These are phyloP conservation scores for Lecanicillium sp. DNA, from an alignment of 2,329 filamentous ascomycete species.

Conservation along the genomic window DNA sequence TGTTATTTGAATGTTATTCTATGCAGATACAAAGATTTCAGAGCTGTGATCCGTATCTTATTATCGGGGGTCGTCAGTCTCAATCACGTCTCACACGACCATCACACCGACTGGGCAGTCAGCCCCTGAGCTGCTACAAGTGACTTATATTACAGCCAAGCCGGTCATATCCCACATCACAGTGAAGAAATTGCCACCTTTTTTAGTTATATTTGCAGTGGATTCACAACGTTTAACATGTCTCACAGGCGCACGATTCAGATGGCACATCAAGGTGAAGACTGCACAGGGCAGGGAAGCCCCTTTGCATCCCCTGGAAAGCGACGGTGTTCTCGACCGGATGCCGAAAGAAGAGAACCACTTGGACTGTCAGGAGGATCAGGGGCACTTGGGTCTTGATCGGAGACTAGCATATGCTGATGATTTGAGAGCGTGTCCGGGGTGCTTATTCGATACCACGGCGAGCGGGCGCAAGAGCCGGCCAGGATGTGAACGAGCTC, in stretches of 20 bases:
- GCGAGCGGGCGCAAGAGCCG: background rate
- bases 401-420: background rate
- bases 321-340: background rate
- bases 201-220: slow-evolving; percentile 1
- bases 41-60: too few relatives aligned
- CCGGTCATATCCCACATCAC: background rate
- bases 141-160: background rate
- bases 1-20: background rate
- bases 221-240: background rate
- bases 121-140: background rate
- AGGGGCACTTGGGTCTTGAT: background rate
- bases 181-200: background rate
- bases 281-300: too few relatives aligned
- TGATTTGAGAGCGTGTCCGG: background rate
- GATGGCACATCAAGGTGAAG: background rate
- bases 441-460: background rate
- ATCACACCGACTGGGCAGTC: background rate
- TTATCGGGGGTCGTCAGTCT: too few relatives aligned
- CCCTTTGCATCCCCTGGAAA: too few relatives aligned
- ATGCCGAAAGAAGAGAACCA: background rate
- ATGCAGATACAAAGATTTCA: background rate
- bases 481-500: background rate
- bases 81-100: too few relatives aligned
- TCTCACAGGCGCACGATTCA: background rate
- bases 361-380: background rate